Evolutionary conservation across 176 grass and related monocot species (phyloP).

Genomic region (Thinopyrum elongatum): DNA sequence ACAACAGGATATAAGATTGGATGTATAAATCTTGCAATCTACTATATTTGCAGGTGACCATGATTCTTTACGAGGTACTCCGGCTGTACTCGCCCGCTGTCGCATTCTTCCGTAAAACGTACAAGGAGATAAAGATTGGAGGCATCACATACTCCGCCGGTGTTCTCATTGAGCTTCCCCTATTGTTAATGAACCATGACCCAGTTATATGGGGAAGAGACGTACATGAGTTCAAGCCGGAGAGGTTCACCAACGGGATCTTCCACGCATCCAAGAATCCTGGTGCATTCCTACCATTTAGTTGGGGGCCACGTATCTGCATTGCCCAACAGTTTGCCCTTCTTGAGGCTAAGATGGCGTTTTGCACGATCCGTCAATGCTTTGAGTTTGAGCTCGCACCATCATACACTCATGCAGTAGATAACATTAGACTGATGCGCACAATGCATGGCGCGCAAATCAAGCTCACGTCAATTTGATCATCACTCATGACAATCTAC

Average conservation of each 20-base stretch:
- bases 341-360: neutral
- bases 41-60: neutral
- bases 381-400: neutral
- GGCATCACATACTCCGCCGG: neutral
- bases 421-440: neutral
- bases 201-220: neutral
- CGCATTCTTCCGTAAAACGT: neutral
- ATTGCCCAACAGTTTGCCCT: neutral
- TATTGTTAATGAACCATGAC: neutral
- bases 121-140: neutral
- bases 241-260: neutral
- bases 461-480: neutral
- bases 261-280: neutral
- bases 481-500: neutral
- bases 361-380: neutral
- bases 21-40: neutral
- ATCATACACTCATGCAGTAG: neutral
- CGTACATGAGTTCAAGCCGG: neutral
- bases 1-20: no score
- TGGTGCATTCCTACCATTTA: neutral
- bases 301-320: conserved; percentile 1
- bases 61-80: neutral
- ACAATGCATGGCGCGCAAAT: neutral
- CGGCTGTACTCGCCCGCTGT: neutral
- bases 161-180: neutral